Evolutionary conservation across 2,329 filamentous ascomycete species (phyloP), one percentile per base, ranked within the genome.

Genomic region (Colletotrichum incanum): DNA sequence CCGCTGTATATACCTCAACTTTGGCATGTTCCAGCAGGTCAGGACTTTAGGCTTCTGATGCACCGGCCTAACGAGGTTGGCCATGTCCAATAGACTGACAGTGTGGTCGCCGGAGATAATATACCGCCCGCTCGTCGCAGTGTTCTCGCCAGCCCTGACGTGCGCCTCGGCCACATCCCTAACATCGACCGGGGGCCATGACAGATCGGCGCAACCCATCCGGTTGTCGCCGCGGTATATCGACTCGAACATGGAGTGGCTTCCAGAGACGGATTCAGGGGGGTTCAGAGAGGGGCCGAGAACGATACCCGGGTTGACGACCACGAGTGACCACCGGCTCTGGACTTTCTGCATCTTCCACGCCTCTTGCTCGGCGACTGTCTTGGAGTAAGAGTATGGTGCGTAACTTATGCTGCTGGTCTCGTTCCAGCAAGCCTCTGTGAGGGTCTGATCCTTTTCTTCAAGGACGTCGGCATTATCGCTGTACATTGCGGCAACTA

Each of bases 181-280:
- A 4, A 77, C 76, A 59, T 78, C 76, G 16, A 75, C 72, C 12
- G 71, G 43, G 39, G 71, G 67, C 26, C 77, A 78, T n/a, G 61
- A 73, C 20, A 80, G 28, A 58, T 78, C 77, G 3, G 78, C 76
- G 8, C 77, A 70, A 6, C 78, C 78, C n/a, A 76, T 73, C 11
- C 75, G 74, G 43, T 76, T 65, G 26, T 76, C 68, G 11, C 79
- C 79, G 7, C 69, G 55, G 2, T 77, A 74, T 31, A 80, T 65
- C 26, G 77, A 69, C 8, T 79, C 76, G 26, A 80, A 71, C 31
- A 79, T 65, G 49, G 75, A 76, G 16, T 79, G 74, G 62, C 77
- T 77, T 23, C 77, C 75, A 7, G 77, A 78, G n/a, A 74, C 74
- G 41, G 72, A 74, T n/a, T 70, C 66, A 45, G 62, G 58, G 23